Base-by-base conservation (phyloP, 305 asterid species). In the Vinca major region DNA sequence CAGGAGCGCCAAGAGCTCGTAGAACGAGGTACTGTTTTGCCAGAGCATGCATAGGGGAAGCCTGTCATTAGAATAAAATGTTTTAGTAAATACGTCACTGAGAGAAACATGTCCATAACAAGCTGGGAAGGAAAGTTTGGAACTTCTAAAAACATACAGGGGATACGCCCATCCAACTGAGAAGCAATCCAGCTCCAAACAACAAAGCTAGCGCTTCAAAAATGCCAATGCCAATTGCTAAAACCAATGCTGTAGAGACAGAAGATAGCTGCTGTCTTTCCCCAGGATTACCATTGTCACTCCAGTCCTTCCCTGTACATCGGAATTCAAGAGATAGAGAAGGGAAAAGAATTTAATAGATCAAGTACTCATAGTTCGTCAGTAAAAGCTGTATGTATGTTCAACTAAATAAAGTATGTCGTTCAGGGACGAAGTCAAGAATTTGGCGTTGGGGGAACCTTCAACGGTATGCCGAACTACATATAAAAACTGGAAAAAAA, bases 1-100 rank as follows among this genome's bases (percentile, higher is more conserved):
- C 97, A 75, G 99, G 99, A 78, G 97, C 95, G 62, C 97, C 97
- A 76, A 93, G 70, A 69, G 99, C 95, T 86, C 99, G 84, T 65
- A 93, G 77, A 67, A 81, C 69, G 73, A 93, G 96, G 84, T 85
- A 93, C 67, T 63, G 78, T 75, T 83, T 88, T 73, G 98, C 97
- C 74, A 89, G 95, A 73, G 72, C 83, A 73, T 81, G 89, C 98
- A 90, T 90, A 44, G 92, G 71, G 63, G 95, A 86, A 71, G 78
- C 86, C 98, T 92, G 86, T 65, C 78, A 80, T 26, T 48, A 62
- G 73, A 69, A 75, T 58, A 20, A 72, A 36, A 43, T 52, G 26
- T 50, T 65, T 71, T 44, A 62, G 66, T 52, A 45, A 41, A 56
- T 44, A 66, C 66, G 63, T 44, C 43, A 44, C 64, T 55, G 21